Evolutionary conservation across 441 rosid genomes (phyloP).

Genomic region (Aquilaria agallochum): DNA sequence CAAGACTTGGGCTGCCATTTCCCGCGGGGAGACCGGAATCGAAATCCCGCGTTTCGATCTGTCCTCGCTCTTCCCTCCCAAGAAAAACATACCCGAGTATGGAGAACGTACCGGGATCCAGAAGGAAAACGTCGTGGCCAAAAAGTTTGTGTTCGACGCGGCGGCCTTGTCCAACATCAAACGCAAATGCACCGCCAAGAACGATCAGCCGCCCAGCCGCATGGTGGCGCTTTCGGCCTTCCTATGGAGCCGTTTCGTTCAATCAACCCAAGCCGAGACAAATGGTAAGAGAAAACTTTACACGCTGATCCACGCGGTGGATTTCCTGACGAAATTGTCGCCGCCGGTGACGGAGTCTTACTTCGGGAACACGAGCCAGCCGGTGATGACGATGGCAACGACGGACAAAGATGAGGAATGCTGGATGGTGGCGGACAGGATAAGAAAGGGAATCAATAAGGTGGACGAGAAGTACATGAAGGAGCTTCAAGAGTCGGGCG

Average conservation of each 20-base stretch:
- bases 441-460: constrained; percentile 18
- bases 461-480: constrained; percentile 5
- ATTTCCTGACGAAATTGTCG: constrained; percentile 22
- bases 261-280: neutral
- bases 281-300: neutral
- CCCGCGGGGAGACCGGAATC: too few relatives aligned
- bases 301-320: constrained; percentile 20
- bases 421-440: constrained; percentile 5
- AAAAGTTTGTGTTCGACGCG: constrained; percentile 8
- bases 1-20: too few relatives aligned
- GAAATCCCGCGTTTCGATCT: neutral
- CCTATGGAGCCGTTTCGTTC: constrained; percentile 20
- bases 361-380: constrained; percentile 26
- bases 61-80: constrained; percentile 2
- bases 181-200: constrained; percentile 18
- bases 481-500: constrained; percentile 15
- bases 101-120: constrained; percentile 5
- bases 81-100: neutral
- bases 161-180: neutral
- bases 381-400: constrained; percentile 9
- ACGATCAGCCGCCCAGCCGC: constrained; percentile 33
- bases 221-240: constrained; percentile 24
- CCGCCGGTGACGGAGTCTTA: constrained; percentile 22
- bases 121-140: constrained; percentile 7
- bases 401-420: neutral